phyloP scores from a whole-genome alignment of 2,329 filamentous ascomycete genomes.

The Diplocarpon mali region DNA sequence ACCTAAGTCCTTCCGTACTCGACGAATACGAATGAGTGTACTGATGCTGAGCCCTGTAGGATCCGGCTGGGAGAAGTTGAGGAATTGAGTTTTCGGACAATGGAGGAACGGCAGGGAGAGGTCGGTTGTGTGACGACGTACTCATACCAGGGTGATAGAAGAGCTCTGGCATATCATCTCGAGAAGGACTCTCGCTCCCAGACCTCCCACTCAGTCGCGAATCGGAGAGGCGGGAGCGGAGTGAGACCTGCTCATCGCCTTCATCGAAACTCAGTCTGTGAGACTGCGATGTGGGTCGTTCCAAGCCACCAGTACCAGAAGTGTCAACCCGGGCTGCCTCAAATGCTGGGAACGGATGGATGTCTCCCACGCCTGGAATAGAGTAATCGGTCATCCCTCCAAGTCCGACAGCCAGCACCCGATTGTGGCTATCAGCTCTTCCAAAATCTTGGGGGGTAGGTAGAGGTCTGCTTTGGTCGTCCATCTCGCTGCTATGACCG shows the following conservation, averaged over 20 bases:
- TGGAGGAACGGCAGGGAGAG: constrained; percentile 48
- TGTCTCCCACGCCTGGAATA: constrained; percentile 38
- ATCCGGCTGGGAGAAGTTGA: constrained; percentile 42
- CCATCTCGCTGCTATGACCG: constrained; percentile 29
- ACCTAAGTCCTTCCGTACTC: constrained; percentile 33
- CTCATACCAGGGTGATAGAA: constrained; percentile 84
- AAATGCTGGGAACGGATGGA: constrained; percentile 46
- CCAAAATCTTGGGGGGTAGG: constrained; percentile 34
- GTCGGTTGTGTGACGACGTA: constrained; percentile 50
- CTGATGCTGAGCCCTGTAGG: constrained; percentile 47
- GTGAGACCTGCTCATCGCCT: constrained; percentile 64
- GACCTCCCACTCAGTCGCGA: constrained; percentile 31
- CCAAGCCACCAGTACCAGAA: constrained; percentile 78
- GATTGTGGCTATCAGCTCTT: constrained; percentile 23
- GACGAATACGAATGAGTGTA: constrained; percentile 36
- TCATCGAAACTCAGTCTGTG: constrained; percentile 84
- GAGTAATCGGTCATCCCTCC: constrained; percentile 29
- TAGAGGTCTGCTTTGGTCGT: constrained; percentile 37
- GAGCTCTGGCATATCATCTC: constrained; percentile 74
- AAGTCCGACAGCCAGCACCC: constrained; percentile 20
- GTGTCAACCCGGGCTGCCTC: constrained; percentile 55
- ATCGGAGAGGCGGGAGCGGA: constrained; percentile 44
- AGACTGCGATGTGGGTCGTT: constrained; percentile 60
- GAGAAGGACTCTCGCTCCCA: constrained; percentile 52
- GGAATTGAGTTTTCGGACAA: constrained; percentile 35